Percentiles rank a stretch among this genome's conserved stretches.
Conservation (phyloP, 2,329 filamentous ascomycete species). For the Paecilomyces formosus region DNA sequence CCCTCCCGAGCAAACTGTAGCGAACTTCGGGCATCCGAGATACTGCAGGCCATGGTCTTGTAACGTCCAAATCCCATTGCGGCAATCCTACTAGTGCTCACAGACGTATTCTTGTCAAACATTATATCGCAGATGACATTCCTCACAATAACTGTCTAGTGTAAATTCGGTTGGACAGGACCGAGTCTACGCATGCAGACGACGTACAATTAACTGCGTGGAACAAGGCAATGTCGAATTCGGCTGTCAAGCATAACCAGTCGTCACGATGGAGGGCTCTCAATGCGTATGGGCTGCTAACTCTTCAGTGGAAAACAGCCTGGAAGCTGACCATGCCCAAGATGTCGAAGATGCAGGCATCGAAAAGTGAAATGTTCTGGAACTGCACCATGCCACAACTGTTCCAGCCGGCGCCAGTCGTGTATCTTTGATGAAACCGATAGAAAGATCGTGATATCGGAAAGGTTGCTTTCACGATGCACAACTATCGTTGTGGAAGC, state of each 20-base stretch:
- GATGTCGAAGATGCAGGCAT: slow-evolving; percentile 5
- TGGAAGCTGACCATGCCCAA: neutral
- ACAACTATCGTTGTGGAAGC: neutral
- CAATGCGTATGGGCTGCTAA: slow-evolving; percentile 1
- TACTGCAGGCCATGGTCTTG: neutral
- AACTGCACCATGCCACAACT: slow-evolving; percentile 3
- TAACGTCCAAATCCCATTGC: no score
- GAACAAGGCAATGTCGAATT: neutral
- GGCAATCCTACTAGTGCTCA: neutral
- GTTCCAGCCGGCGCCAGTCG: slow-evolving; percentile 1
- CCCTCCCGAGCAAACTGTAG: neutral
- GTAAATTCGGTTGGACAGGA: neutral
- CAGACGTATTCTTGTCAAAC: neutral
- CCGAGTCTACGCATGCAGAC: neutral
- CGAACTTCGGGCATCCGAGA: neutral
- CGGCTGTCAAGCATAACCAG: neutral
- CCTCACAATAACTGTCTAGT: neutral
- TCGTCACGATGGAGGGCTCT: neutral
- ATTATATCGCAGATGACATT: neutral
- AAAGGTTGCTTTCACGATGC: neutral
- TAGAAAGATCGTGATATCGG: slow-evolving; percentile 1
- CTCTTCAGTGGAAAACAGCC: neutral
- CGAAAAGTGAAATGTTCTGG: slow-evolving; percentile 7
- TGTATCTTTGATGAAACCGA: slow-evolving; percentile 5
- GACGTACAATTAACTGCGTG: neutral